Evolutionary conservation across 257 asterid species (phyloP).

Genomic region (Dorcoceras hygrometricum): DNA sequence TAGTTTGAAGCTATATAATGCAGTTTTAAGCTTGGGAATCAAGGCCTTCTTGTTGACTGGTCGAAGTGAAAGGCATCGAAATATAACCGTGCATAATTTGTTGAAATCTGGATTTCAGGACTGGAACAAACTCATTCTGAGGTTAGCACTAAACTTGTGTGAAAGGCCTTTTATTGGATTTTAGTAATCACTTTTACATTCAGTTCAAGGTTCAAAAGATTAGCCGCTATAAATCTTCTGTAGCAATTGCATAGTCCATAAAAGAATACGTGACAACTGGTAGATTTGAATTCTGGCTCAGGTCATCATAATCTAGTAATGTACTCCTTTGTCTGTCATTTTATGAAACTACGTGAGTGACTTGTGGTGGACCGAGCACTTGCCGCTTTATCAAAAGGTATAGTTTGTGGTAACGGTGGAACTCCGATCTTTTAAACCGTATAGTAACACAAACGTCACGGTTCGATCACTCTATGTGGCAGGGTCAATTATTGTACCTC

Average conservation of each 20-base stretch:
- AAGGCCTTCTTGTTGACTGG: constrained; percentile 68
- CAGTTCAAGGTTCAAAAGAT: neutral
- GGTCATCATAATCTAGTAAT: neutral
- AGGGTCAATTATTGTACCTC: no score
- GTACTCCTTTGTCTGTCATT: no score
- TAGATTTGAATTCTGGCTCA: neutral
- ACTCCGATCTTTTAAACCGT: no score
- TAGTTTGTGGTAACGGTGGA: no score
- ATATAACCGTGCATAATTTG: constrained; percentile 60
- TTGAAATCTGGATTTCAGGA: constrained; percentile 55
- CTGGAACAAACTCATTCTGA: constrained; percentile 74
- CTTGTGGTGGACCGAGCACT: no score
- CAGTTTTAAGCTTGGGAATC: constrained; percentile 56
- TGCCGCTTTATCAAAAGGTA: no score
- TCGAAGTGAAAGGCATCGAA: constrained; percentile 60
- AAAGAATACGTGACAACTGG: neutral
- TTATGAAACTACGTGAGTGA: no score
- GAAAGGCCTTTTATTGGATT: neutral
- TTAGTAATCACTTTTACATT: neutral
- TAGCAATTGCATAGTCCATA: neutral
- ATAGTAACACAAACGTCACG: no score
- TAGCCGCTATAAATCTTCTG: neutral
- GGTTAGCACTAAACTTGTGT: constrained; percentile 34
- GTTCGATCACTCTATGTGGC: no score
- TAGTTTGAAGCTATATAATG: constrained; percentile 65